Evolutionary conservation across 768 basidiomycete species (phyloP).

Genomic region (Lepiota venenata): DNA sequence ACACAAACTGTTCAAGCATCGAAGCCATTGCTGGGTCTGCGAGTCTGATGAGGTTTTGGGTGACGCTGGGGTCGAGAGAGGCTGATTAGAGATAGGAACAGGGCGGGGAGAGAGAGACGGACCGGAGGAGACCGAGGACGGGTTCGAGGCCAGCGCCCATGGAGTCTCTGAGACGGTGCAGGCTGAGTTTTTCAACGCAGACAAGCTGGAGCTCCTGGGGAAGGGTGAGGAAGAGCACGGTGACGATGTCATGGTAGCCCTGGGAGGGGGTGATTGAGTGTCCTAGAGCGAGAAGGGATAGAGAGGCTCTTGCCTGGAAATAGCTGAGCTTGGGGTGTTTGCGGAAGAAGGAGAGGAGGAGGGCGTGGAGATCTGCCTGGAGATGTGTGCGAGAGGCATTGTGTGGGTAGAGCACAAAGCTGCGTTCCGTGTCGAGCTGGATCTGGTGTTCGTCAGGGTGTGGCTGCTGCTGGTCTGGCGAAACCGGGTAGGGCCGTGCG

Average conservation of each 20-base stretch:
- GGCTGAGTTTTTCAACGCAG: constrained; percentile 69
- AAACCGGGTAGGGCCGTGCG: constrained; percentile 9
- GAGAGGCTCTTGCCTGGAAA: constrained; percentile 73
- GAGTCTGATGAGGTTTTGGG: constrained; percentile 68
- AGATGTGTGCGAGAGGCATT: constrained; percentile 37
- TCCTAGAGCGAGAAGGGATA: too few species aligned
- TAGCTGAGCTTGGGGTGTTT: constrained; percentile 72
- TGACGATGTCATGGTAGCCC: constrained; percentile 93
- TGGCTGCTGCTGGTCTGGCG: constrained; percentile 14
- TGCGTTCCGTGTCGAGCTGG: constrained; percentile 83
- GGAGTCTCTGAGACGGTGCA: constrained; percentile 80
- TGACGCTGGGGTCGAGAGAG: constrained; percentile 47
- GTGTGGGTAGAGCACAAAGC: constrained; percentile 87
- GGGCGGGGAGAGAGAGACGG: constrained; percentile 8
- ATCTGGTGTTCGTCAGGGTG: constrained; percentile 89
- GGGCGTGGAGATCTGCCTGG: constrained; percentile 62
- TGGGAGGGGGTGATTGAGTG: constrained; percentile 26
- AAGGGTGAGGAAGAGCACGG: constrained; percentile 76
- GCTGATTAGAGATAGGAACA: background rate
- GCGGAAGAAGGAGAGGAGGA: constrained; percentile 75
- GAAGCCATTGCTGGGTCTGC: constrained; percentile 68
- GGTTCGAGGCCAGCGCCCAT: constrained; percentile 87
- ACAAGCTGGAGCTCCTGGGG: constrained; percentile 53
- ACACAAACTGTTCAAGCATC: constrained; percentile 62
- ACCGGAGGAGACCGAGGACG: constrained; percentile 78